A percentile compares a stretch with the other conserved stretches of the same genome.
Evolutionary conservation across 805 yeast genomes (phyloP).

Genomic region (Cyberlindnera galapagoensis): DNA sequence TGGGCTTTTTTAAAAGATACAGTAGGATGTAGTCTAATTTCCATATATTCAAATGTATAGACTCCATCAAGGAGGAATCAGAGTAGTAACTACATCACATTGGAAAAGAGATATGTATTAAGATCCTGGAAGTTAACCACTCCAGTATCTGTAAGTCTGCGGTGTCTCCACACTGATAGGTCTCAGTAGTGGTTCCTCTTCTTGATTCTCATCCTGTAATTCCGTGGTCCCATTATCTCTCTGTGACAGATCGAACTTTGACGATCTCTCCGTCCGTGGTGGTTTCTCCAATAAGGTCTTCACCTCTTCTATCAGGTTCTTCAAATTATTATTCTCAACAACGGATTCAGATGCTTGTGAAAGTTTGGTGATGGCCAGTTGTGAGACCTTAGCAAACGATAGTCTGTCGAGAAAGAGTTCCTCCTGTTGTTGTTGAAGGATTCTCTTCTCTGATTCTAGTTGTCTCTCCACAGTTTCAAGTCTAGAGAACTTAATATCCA

Average conservation of each 20-base stretch:
- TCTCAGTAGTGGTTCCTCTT: slow-evolving; percentile 28
- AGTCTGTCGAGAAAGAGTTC: slow-evolving; percentile 61
- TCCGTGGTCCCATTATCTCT: slow-evolving; percentile 11
- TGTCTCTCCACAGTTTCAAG: slow-evolving; percentile 58
- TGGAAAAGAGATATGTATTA: background rate
- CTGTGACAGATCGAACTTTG: slow-evolving; percentile 23
- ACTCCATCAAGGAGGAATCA: too few species aligned
- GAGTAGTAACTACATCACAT: too few species aligned
- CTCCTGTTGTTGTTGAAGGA: slow-evolving; percentile 55
- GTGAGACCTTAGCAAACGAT: slow-evolving; percentile 56
- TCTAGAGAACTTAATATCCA: slow-evolving; percentile 56
- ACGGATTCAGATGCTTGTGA: slow-evolving; percentile 18
- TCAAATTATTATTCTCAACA: slow-evolving; percentile 3
- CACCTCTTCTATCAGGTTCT: slow-evolving; percentile 18
- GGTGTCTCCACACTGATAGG: slow-evolving; percentile 60
- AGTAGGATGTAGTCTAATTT: background rate
- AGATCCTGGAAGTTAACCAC: slow-evolving; percentile 37
- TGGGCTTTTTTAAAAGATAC: too few species aligned
- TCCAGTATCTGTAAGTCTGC: slow-evolving; percentile 60
- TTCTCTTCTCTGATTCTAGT: slow-evolving; percentile 56
- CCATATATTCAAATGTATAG: background rate
- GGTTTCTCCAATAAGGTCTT: slow-evolving; percentile 25
- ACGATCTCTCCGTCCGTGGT: slow-evolving; percentile 21
- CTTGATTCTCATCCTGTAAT: slow-evolving; percentile 25
- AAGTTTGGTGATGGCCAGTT: slow-evolving; percentile 40